A percentile compares a stretch with the other conserved stretches of the same genome.
Conservation (phyloP, 805 yeast species). For the Kodamaea fukazawae region DNA sequence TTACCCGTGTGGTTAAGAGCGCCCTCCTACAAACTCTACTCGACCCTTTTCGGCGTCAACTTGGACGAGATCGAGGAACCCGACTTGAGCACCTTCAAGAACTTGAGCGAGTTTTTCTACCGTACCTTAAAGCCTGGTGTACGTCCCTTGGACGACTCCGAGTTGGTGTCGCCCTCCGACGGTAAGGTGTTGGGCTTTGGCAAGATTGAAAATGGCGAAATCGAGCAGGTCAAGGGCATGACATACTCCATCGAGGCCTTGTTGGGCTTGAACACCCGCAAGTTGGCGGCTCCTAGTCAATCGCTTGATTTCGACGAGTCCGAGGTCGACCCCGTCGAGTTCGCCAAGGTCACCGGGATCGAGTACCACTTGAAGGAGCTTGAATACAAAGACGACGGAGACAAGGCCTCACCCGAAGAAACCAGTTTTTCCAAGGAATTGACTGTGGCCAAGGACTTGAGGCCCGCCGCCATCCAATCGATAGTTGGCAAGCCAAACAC, state of each 20-base stretch:
- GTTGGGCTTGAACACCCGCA: constrained; percentile 58
- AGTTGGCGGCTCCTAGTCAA: constrained; percentile 56
- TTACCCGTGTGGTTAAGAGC: constrained; percentile 86
- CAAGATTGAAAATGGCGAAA: constrained; percentile 72
- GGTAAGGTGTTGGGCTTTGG: constrained; percentile 90
- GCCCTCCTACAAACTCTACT: constrained; percentile 76
- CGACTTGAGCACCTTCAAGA: constrained; percentile 68
- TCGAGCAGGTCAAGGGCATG: constrained; percentile 96
- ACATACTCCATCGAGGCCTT: constrained; percentile 87
- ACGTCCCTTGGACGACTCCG: constrained; percentile 67
- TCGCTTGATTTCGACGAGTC: constrained; percentile 45
- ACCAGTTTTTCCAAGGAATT: constrained; percentile 35
- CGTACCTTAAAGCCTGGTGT: constrained; percentile 73
- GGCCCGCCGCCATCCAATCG: constrained; percentile 28
- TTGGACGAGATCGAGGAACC: constrained; percentile 85
- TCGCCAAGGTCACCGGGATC: constrained; percentile 77
- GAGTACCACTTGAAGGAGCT: constrained; percentile 47
- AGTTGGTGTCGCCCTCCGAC: constrained; percentile 87
- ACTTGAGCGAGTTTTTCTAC: constrained; percentile 89
- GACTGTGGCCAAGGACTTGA: constrained; percentile 41
- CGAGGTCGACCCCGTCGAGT: constrained; percentile 58
- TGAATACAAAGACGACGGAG: constrained; percentile 64
- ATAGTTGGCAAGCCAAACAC: constrained; percentile 30
- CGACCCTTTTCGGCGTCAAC: constrained; percentile 81
- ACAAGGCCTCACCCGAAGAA: constrained; percentile 41